Conservation (phyloP, 2,329 filamentous ascomycete species). For the Penicillium palitans region DNA sequence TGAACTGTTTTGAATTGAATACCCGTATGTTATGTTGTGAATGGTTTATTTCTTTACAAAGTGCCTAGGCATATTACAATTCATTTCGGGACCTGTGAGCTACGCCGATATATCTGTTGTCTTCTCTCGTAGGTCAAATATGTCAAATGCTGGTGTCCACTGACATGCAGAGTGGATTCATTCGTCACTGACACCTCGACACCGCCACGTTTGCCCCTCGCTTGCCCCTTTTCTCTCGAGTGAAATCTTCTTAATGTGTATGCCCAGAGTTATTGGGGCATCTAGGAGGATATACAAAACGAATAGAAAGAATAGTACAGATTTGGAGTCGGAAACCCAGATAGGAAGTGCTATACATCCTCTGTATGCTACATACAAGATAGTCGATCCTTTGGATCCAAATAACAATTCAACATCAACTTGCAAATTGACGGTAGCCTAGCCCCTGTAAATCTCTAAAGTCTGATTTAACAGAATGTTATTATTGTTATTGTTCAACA, state of each 20-base stretch:
- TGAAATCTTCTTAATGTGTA: neutral
- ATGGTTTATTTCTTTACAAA: constrained; percentile 9
- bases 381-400: neutral
- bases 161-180: constrained; percentile 6
- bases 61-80: constrained; percentile 1
- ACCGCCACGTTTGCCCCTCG: constrained; percentile 16
- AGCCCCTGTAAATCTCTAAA: neutral
- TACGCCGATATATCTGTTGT: neutral
- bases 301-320: neutral
- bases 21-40: constrained; percentile 17
- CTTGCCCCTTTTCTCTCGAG: constrained; percentile 3
- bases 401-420: neutral
- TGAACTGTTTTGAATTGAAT: constrained; percentile 19
- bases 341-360: neutral
- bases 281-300: neutral
- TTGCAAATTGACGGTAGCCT: neutral
- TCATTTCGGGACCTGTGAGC: neutral
- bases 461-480: too few species aligned
- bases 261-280: too few species aligned
- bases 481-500: neutral
- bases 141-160: constrained; percentile 4
- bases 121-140: neutral
- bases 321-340: neutral
- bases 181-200: constrained; percentile 12
- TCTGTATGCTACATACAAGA: neutral